Evolutionary conservation across 192 early-diverging fungal genomes (phyloP).

Genomic region (Dissophora ornata): DNA sequence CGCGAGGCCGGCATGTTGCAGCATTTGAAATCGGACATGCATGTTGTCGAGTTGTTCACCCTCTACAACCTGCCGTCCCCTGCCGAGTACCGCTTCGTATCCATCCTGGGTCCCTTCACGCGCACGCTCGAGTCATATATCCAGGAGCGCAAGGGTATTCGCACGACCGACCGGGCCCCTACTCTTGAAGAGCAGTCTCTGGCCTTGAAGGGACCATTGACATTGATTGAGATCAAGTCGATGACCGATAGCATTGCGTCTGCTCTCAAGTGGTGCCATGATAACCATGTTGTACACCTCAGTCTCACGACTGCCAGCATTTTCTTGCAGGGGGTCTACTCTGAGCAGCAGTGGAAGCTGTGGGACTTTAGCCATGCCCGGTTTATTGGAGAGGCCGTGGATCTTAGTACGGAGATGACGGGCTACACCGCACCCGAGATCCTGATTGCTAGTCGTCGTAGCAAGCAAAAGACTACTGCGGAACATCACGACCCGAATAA

Average conservation of each 20-base stretch:
- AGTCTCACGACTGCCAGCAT: conserved; percentile 34
- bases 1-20: conserved; percentile 53
- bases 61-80: conserved; percentile 25
- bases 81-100: conserved; percentile 48
- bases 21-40: conserved; percentile 32
- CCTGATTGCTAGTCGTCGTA: conserved; percentile 14
- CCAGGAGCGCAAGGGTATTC: conserved; percentile 31
- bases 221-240: conserved; percentile 29
- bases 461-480: no score
- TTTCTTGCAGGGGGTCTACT: conserved; percentile 43
- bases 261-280: conserved; percentile 49
- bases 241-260: conserved; percentile 41
- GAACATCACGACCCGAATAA: no score
- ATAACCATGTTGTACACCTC: conserved; percentile 48
- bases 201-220: conserved; percentile 12
- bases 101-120: conserved; percentile 45
- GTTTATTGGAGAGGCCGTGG: conserved; percentile 41
- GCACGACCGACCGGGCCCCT: no score
- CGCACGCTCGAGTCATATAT: conserved; percentile 41
- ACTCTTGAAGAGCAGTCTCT: not conserved
- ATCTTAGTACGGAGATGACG: conserved; percentile 30
- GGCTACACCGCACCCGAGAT: conserved; percentile 41
- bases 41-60: conserved; percentile 38
- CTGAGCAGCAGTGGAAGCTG: conserved; percentile 52
- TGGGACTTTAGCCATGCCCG: conserved; percentile 48